phyloP scores from a whole-genome alignment of 345 rosid species.

The Alliaria petiolata region DNA sequence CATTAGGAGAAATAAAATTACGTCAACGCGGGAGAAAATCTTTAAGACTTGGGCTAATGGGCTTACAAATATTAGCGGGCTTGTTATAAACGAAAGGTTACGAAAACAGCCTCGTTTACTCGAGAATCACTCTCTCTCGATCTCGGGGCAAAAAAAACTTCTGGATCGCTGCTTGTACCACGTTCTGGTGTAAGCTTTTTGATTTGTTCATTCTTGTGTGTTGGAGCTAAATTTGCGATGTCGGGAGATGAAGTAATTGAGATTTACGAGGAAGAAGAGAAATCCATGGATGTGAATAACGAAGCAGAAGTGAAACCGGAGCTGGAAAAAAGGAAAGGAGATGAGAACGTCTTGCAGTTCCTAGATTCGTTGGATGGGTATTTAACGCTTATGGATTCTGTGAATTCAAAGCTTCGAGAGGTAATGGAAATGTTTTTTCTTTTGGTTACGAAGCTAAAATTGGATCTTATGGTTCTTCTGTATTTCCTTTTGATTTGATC shows the following conservation, averaged over 20 bases:
- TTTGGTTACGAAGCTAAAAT: not conserved
- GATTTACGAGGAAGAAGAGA: constrained; percentile 32
- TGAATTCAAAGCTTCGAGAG: constrained; percentile 73
- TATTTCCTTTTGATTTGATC: constrained; percentile 6
- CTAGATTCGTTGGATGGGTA: constrained; percentile 79
- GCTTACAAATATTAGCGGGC: not conserved
- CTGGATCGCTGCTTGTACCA: not conserved
- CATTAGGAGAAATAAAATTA: not conserved
- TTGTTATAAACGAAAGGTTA: not conserved
- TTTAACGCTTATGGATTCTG: constrained; percentile 50
- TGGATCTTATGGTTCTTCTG: not conserved
- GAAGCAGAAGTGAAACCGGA: constrained; percentile 1
- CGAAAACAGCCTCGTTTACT: not conserved
- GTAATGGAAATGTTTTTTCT: constrained; percentile 19
- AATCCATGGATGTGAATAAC: not conserved
- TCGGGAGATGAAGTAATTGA: constrained; percentile 20
- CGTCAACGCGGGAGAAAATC: not conserved
- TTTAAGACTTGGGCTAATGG: constrained; percentile 1
- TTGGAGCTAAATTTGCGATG: constrained; percentile 6
- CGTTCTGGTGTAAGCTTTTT: not conserved
- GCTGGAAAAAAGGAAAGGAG: constrained; percentile 13
- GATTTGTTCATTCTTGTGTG: constrained; percentile 1
- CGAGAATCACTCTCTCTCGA: not conserved
- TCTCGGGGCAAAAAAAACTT: not conserved
- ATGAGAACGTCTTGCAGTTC: constrained; percentile 49